Evolutionary conservation across 2,329 filamentous ascomycete species (phyloP).

Genomic region (Aureobasidium sp.): DNA sequence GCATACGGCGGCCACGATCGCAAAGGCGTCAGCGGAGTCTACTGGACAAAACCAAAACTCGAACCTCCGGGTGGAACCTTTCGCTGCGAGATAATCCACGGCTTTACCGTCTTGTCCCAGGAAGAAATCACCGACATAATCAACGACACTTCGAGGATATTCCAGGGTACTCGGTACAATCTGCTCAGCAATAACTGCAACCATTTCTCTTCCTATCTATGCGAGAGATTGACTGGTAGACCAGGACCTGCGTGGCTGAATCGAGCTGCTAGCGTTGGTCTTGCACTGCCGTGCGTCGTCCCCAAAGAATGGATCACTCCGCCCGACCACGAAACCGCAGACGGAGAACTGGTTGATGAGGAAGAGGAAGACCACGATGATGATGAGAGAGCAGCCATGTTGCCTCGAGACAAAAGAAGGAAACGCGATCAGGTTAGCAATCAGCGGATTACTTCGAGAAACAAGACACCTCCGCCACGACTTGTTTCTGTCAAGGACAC

Average conservation of each 20-base stretch:
- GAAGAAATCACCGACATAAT: constrained; percentile 67
- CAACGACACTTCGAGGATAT: constrained; percentile 59
- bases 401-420: constrained; percentile 28
- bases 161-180: constrained; percentile 71
- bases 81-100: constrained; percentile 66
- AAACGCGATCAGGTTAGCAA: constrained; percentile 21
- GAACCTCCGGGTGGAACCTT: constrained; percentile 74
- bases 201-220: constrained; percentile 75
- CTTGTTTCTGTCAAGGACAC: constrained; percentile 33
- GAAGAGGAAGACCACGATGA: constrained; percentile 52
- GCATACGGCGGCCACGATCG: constrained; percentile 77
- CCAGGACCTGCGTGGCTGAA: constrained; percentile 72
- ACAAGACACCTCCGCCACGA: constrained; percentile 24
- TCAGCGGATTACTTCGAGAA: constrained; percentile 20
- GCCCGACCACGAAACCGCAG: constrained; percentile 66
- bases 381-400: constrained; percentile 41
- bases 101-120: constrained; percentile 64
- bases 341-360: constrained; percentile 60
- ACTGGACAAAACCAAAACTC: constrained; percentile 65
- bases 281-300: constrained; percentile 74
- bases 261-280: constrained; percentile 73
- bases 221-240: constrained; percentile 63
- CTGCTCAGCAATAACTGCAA: constrained; percentile 81
- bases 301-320: constrained; percentile 75
- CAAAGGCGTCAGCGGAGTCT: constrained; percentile 66